phyloP scores from a whole-genome alignment of 805 yeast genomes.

The Candida xiaguanensis region DNA sequence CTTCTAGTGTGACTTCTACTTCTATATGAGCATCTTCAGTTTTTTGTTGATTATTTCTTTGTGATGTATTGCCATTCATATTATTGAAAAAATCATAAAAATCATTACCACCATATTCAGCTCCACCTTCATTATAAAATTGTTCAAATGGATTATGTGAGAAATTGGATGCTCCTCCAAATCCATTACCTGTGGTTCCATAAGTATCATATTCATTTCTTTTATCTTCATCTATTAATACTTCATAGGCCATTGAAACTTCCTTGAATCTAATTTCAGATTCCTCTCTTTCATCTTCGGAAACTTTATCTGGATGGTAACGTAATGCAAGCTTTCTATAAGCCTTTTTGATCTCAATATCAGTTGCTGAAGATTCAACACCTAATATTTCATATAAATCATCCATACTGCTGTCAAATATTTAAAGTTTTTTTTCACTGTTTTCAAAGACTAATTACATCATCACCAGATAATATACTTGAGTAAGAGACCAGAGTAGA shows the following conservation, averaged over 20 bases:
- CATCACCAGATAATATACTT: not conserved
- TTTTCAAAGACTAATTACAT: not conserved
- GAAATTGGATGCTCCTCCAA: constrained; percentile 12
- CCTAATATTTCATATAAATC: constrained; percentile 67
- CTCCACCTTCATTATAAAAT: constrained; percentile 31
- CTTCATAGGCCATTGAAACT: constrained; percentile 81
- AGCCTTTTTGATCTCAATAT: constrained; percentile 75
- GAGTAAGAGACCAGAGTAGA: no score
- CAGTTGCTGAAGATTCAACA: constrained; percentile 59
- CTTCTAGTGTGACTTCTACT: constrained; percentile 65
- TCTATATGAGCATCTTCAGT: constrained; percentile 70
- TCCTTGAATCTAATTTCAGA: constrained; percentile 83
- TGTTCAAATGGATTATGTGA: constrained; percentile 39
- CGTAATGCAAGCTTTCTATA: constrained; percentile 78
- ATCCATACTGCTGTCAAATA: not conserved
- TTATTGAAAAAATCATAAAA: constrained; percentile 66
- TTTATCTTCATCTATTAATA: constrained; percentile 65
- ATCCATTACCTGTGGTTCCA: constrained; percentile 36
- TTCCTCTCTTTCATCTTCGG: constrained; percentile 59
- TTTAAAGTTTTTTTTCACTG: not conserved
- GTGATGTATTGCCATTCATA: constrained; percentile 27
- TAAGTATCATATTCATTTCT: constrained; percentile 57
- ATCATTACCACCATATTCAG: constrained; percentile 63
- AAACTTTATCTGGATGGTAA: constrained; percentile 87
- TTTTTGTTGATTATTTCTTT: constrained; percentile 22